phyloP scores from a whole-genome alignment of 1,284 basidiomycete species.

The Rhodotorula sp. region DNA sequence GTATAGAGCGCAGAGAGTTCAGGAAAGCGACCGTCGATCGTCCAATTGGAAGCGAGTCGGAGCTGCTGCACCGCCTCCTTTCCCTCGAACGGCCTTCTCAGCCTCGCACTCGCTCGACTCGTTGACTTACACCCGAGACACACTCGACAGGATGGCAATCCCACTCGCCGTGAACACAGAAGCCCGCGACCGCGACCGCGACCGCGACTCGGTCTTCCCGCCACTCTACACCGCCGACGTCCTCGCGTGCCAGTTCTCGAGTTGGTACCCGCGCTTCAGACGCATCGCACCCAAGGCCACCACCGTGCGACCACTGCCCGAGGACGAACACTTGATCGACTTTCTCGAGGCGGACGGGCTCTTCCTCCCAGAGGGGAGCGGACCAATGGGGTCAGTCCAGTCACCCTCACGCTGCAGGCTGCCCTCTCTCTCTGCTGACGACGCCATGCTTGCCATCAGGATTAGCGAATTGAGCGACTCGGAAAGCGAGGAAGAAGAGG shows the following conservation, averaged over 20 bases:
- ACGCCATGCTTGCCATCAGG: slow-evolving; percentile 22
- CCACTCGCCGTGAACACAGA: neutral
- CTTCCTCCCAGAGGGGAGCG: slow-evolving; percentile 76
- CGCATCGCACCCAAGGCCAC: slow-evolving; percentile 71
- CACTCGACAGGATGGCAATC: neutral
- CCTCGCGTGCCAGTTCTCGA: slow-evolving; percentile 76
- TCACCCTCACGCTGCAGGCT: neutral
- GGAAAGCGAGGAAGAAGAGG: slow-evolving; percentile 52
- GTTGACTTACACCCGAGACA: neutral
- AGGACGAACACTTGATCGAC: slow-evolving; percentile 63
- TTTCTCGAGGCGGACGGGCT: slow-evolving; percentile 79
- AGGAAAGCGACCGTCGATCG: neutral
- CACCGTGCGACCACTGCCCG: slow-evolving; percentile 62
- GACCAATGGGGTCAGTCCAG: slow-evolving; percentile 50
- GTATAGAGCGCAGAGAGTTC: neutral
- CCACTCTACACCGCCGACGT: slow-evolving; percentile 57
- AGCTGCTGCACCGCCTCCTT: neutral
- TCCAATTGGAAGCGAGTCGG: neutral
- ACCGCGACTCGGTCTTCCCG: slow-evolving; percentile 54
- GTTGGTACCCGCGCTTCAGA: slow-evolving; percentile 79
- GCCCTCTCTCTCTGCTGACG: slow-evolving; percentile 24
- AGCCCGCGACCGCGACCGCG: neutral
- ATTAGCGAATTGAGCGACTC: slow-evolving; percentile 56
- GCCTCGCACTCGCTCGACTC: neutral
- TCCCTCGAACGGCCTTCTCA: neutral